Evolutionary conservation across 106 monocot genomes (phyloP).

Genomic region (Iris macrosiphon): DNA sequence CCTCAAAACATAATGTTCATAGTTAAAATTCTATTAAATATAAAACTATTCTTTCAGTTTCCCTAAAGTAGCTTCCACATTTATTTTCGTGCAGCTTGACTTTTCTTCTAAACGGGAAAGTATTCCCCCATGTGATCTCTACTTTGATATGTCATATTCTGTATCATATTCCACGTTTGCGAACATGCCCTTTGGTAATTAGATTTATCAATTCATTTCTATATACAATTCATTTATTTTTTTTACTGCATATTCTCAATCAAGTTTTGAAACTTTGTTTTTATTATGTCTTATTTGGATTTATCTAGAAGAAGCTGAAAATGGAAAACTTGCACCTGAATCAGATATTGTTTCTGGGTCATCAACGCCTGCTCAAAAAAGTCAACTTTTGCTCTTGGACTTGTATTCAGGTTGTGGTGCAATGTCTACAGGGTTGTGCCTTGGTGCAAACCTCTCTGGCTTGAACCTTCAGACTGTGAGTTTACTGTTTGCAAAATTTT

Average conservation of each 20-base stretch:
- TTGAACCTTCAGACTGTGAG: slow-evolving; percentile 46
- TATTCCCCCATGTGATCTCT: background rate
- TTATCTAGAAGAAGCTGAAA: no score
- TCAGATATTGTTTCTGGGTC: background rate
- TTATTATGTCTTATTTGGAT: no score
- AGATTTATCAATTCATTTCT: no score
- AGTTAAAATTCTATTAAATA: no score
- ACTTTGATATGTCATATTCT: slow-evolving; percentile 21
- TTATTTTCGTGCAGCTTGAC: background rate
- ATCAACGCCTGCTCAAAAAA: background rate
- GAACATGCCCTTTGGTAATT: slow-evolving; percentile 15
- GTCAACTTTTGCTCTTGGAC: slow-evolving; percentile 16
- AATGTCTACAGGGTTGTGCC: slow-evolving; percentile 69
- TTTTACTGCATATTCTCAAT: no score
- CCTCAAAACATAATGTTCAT: no score
- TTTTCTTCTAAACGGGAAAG: background rate
- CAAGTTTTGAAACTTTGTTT: no score
- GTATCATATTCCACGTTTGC: slow-evolving; percentile 35
- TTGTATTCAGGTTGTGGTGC: slow-evolving; percentile 62
- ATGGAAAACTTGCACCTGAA: no score
- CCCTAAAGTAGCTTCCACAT: no score
- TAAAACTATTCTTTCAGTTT: background rate
- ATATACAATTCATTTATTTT: no score
- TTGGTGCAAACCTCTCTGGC: slow-evolving; percentile 40
- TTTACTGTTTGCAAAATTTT: background rate